These are phyloP conservation scores for Lathyrus oleraceus DNA, from an alignment of 306 rosid genomes.

Conservation along the genomic window DNA sequence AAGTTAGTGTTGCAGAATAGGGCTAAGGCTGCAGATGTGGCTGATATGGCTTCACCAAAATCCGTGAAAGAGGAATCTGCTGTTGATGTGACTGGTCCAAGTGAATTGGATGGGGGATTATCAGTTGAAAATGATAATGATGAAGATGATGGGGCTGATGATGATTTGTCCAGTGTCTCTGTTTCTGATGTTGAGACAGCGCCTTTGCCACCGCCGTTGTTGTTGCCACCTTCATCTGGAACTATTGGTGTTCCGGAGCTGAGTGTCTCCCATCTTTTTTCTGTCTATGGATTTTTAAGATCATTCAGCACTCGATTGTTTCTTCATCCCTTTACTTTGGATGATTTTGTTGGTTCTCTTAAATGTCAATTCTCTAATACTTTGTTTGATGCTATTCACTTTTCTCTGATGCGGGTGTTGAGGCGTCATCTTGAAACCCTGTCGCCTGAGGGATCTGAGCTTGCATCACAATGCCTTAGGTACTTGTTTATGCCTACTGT, in stretches of 20 bases:
- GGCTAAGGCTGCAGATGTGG: not conserved
- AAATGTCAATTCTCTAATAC: constrained; percentile 60
- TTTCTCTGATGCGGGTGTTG: constrained; percentile 71
- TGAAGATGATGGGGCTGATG: constrained; percentile 42
- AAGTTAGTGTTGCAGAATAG: constrained; percentile 37
- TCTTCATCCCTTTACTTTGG: constrained; percentile 75
- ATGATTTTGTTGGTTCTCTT: constrained; percentile 86
- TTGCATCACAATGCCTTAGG: constrained; percentile 80
- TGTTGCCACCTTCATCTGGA: constrained; percentile 75
- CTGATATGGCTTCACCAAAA: constrained; percentile 29
- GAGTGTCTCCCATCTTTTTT: constrained; percentile 65
- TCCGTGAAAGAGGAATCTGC: constrained; percentile 26
- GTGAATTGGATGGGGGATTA: constrained; percentile 41
- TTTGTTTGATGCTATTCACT: constrained; percentile 75
- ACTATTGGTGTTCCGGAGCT: constrained; percentile 81
- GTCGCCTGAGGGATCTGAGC: constrained; percentile 67
- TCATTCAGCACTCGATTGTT: constrained; percentile 72
- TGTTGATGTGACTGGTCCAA: constrained; percentile 38
- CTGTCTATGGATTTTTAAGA: constrained; percentile 83
- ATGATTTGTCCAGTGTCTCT: constrained; percentile 50
- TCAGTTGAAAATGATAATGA: constrained; percentile 35
- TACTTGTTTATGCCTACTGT: constrained; percentile 27
- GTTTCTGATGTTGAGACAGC: constrained; percentile 41
- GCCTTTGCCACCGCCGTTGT: constrained; percentile 50
- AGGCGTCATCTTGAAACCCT: constrained; percentile 66